Conservation (phyloP, 2,329 filamentous ascomycete genomes). For the Colletotrichum eremochloae region DNA sequence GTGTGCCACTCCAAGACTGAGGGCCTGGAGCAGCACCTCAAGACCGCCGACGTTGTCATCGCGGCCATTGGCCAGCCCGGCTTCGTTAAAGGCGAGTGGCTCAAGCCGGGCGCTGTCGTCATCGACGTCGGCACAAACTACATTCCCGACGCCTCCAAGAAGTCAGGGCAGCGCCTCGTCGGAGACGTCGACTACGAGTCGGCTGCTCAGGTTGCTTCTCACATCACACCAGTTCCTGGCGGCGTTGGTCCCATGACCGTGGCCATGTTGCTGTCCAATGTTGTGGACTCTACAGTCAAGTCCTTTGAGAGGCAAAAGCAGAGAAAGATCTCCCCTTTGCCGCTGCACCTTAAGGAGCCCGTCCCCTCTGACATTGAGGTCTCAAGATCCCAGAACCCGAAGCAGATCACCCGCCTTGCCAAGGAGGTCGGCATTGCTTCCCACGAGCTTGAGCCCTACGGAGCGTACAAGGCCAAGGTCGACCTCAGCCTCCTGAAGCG, state of each 20-base stretch:
- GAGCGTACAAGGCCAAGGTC: conserved; percentile 96
- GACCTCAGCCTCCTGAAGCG: conserved; percentile 85
- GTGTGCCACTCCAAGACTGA: conserved; percentile 93
- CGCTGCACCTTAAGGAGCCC: conserved; percentile 81
- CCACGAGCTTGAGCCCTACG: conserved; percentile 95
- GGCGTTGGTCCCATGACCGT: conserved; percentile 99
- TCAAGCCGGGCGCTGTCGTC: conserved; percentile 94
- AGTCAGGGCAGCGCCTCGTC: conserved; percentile 91
- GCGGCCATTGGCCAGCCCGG: conserved; percentile 90
- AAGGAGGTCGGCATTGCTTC: conserved; percentile 87
- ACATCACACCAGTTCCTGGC: conserved; percentile 95
- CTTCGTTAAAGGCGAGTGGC: conserved; percentile 94
- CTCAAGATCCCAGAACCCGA: conserved; percentile 90
- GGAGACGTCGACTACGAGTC: conserved; percentile 95
- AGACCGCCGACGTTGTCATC: conserved; percentile 88
- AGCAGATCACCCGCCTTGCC: conserved; percentile 87
- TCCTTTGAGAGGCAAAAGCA: conserved; percentile 88
- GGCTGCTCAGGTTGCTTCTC: conserved; percentile 86
- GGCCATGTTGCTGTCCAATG: conserved; percentile 97
- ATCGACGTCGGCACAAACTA: conserved; percentile 99
- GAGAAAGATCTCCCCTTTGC: conserved; percentile 84
- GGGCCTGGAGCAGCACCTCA: conserved; percentile 79
- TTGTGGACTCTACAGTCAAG: conserved; percentile 84
- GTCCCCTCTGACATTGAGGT: conserved; percentile 97
- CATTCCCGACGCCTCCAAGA: conserved; percentile 88